Base-by-base conservation (phyloP, 1,284 basidiomycete species). In the Austroboletus rostrupii region DNA sequence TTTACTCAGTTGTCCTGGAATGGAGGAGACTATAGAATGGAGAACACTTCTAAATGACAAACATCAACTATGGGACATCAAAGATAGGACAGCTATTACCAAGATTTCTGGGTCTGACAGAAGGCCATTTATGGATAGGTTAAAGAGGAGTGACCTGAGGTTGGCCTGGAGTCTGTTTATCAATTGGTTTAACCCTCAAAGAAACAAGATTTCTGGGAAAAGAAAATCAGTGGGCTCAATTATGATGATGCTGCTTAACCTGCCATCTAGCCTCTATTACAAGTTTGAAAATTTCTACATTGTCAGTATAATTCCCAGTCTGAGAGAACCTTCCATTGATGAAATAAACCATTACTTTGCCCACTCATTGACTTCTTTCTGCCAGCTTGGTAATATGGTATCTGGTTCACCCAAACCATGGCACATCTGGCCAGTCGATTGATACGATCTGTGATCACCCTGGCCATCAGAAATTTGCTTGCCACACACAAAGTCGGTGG, bases 181-280 rank as follows among this genome's bases (percentile, higher is more conserved):
- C 3, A 68, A 76, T 47, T 71, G 62, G 47, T 75, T 76, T 57
- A 75, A 74, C 48, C 71, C 71, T 0, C 57, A 56, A 0, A 44
- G 52, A 0, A 70, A 65, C 43, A 69, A 65, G 44, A 47, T 35
- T 20, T 50, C 62, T 17, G 65, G 70, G 2, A 67, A 69, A 38
- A 59, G 58, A 4, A 48, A 51, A 1, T 71, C 68, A 7, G 46
- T 68, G 23, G 69, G 71, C 0, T 57, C 60, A 1, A 68, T 77
- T 1, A 59, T 55, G 1, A 53, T 77, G 48, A 51, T 55, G 0
- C 58, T 62, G 17, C 50, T 67, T 6, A 71, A 70, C 47, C 42
- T 23, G 37, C 33, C 33, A 69, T 0, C 50, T 57, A 13, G 29
- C 29, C 29, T 31, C 11, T 10, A 14, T 3, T 31, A 31, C 29